These are phyloP conservation scores for Aspergillus cristatus DNA, from an alignment of 495 filamentous ascomycete genomes.

Conservation along the genomic window DNA sequence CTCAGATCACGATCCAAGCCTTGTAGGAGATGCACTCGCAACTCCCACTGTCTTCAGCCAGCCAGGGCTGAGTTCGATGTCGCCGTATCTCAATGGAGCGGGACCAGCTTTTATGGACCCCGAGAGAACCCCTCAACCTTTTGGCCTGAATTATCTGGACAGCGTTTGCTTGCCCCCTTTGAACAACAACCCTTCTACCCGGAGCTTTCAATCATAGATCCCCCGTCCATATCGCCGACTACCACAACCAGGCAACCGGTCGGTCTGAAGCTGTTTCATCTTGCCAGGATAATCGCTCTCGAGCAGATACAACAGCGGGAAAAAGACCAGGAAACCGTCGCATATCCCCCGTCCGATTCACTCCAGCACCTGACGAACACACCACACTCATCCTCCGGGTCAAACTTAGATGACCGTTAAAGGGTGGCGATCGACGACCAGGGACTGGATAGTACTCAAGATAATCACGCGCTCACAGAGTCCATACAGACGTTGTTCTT, in stretches of 20 bases:
- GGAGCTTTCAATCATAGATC: not conserved
- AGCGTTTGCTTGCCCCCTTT: not conserved
- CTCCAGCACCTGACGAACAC: not conserved
- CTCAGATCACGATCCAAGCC: no score
- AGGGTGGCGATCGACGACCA: not conserved
- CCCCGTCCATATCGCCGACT: not conserved
- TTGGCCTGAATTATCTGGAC: slow-evolving; percentile 1
- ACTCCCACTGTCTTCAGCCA: not conserved
- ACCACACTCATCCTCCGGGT: not conserved
- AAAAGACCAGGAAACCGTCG: no score
- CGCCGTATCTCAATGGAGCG: no score
- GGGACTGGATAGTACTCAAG: not conserved
- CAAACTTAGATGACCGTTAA: not conserved
- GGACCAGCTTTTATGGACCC: no score
- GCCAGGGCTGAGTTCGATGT: no score
- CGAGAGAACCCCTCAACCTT: not conserved
- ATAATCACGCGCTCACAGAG: not conserved
- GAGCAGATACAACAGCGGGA: not conserved
- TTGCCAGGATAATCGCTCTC: slow-evolving; percentile 29
- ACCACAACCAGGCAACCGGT: not conserved
- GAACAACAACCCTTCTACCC: not conserved
- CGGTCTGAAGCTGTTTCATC: slow-evolving; percentile 47
- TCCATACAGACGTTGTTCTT: slow-evolving; percentile 6
- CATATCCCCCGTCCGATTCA: no score
- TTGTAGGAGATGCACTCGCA: not conserved